A percentile compares a stretch with the other conserved stretches of the same genome.
phyloP scores from a whole-genome alignment of 2,329 filamentous ascomycete genomes.

The Tolypocladium pustulatum region DNA sequence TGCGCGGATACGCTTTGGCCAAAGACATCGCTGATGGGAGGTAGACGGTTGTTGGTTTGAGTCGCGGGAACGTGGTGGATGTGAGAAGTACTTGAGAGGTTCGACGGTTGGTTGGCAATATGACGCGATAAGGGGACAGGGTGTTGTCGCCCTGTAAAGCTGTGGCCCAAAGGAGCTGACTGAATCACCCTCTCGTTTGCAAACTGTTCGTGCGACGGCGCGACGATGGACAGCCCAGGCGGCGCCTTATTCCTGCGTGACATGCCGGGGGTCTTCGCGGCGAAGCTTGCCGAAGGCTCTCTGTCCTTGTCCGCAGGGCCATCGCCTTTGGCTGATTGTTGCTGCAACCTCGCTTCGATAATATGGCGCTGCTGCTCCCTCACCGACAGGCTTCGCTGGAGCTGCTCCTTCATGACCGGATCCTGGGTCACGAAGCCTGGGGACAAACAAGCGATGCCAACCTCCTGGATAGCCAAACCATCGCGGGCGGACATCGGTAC shows the following conservation, averaged over 20 bases:
- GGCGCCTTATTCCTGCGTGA: conserved; percentile 70
- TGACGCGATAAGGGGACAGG: conserved; percentile 68
- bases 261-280: conserved; percentile 63
- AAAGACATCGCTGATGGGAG: conserved; percentile 91
- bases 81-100: conserved; percentile 73
- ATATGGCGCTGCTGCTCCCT: conserved; percentile 90
- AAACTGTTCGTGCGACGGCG: conserved; percentile 84
- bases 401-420: conserved; percentile 89
- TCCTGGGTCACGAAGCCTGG: conserved; percentile 95
- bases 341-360: conserved; percentile 84
- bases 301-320: conserved; percentile 48
- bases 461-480: conserved; percentile 75
- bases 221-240: conserved; percentile 86
- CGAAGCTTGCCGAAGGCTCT: conserved; percentile 34
- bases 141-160: conserved; percentile 84
- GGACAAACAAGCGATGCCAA: conserved; percentile 87
- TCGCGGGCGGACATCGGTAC: conserved; percentile 74
- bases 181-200: conserved; percentile 92
- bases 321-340: conserved; percentile 72
- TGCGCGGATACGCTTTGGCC: conserved; percentile 62
- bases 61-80: conserved; percentile 83
- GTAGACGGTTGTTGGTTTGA: conserved; percentile 84
- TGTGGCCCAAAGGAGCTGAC: conserved; percentile 88
- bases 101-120: conserved; percentile 70
- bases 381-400: conserved; percentile 88